Conservation (phyloP, 768 basidiomycete species). For the Tricholoma terreum region DNA sequence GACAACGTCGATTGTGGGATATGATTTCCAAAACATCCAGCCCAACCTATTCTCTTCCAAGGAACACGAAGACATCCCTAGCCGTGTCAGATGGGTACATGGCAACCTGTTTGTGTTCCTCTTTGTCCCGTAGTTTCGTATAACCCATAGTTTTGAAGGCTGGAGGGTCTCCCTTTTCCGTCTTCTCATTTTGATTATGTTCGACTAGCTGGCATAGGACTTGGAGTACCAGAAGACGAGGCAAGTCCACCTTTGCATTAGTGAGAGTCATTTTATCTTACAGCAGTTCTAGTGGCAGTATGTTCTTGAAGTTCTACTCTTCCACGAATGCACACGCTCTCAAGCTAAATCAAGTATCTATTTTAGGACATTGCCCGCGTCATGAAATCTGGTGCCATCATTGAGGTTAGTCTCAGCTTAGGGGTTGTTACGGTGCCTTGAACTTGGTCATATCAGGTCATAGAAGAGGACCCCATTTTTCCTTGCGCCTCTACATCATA, state of each 20-base stretch:
- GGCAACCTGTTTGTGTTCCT: conserved; percentile 55
- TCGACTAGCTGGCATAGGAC: conserved; percentile 58
- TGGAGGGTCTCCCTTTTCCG: conserved; percentile 63
- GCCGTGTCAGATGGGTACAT: conserved; percentile 62
- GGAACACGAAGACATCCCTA: conserved; percentile 38
- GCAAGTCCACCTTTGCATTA: conserved; percentile 22
- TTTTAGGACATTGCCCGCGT: conserved; percentile 65
- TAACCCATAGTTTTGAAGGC: conserved; percentile 32
- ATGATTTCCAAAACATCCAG: conserved; percentile 55
- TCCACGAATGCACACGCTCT: conserved; percentile 14
- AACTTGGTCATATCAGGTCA: conserved; percentile 41
- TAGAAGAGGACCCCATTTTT: conserved; percentile 74
- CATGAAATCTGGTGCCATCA: conserved; percentile 54
- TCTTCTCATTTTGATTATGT: conserved; percentile 61
- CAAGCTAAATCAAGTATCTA: conserved; percentile 3
- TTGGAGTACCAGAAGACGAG: conserved; percentile 73
- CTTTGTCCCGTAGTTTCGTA: neutral
- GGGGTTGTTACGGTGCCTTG: neutral
- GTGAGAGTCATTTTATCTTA: neutral
- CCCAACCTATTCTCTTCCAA: conserved; percentile 41
- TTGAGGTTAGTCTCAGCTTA: conserved; percentile 48
- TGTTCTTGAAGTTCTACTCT: conserved; percentile 48
- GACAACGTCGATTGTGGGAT: conserved; percentile 56
- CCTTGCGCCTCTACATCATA: conserved; percentile 38
- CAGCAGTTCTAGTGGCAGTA: conserved; percentile 52